Conservation (phyloP, 331 rosid genomes). For the Prunus yedoensis region DNA sequence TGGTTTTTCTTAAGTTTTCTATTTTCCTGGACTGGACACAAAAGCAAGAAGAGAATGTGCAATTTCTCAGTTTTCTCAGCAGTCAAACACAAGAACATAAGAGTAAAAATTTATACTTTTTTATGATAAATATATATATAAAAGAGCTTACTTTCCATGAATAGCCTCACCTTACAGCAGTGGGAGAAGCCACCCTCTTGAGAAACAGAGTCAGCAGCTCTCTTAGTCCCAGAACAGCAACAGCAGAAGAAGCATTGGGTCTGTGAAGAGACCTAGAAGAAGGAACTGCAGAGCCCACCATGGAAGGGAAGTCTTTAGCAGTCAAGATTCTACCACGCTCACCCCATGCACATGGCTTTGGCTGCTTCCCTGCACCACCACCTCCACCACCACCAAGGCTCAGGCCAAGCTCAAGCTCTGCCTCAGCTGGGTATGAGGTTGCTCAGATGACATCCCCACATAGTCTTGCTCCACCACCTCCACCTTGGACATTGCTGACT, state of each 20-base stretch:
- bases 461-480: slow-evolving; percentile 37
- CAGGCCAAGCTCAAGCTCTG: slow-evolving; percentile 54
- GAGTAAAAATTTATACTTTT: background rate
- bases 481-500: slow-evolving; percentile 32
- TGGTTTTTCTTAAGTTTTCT: background rate
- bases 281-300: slow-evolving; percentile 22
- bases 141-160: background rate
- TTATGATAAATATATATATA: too few species aligned
- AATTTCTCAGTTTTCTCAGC: slow-evolving; percentile 3
- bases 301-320: slow-evolving; percentile 65
- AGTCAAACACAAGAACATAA: background rate
- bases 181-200: slow-evolving; percentile 57
- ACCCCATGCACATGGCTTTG: slow-evolving; percentile 44
- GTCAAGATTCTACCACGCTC: slow-evolving; percentile 65
- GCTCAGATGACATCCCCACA: slow-evolving; percentile 37
- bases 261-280: slow-evolving; percentile 47
- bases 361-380: slow-evolving; percentile 21
- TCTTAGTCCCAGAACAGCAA: slow-evolving; percentile 60
- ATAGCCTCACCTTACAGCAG: slow-evolving; percentile 48
- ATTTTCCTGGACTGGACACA: background rate
- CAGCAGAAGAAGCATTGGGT: slow-evolving; percentile 21
- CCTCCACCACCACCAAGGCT: slow-evolving; percentile 31
- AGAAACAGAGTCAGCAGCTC: slow-evolving; percentile 63
- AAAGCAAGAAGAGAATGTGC: background rate
- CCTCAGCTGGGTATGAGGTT: slow-evolving; percentile 40